phyloP scores from a whole-genome alignment of 2,329 filamentous ascomycete species.

The Orbilia quercus region DNA sequence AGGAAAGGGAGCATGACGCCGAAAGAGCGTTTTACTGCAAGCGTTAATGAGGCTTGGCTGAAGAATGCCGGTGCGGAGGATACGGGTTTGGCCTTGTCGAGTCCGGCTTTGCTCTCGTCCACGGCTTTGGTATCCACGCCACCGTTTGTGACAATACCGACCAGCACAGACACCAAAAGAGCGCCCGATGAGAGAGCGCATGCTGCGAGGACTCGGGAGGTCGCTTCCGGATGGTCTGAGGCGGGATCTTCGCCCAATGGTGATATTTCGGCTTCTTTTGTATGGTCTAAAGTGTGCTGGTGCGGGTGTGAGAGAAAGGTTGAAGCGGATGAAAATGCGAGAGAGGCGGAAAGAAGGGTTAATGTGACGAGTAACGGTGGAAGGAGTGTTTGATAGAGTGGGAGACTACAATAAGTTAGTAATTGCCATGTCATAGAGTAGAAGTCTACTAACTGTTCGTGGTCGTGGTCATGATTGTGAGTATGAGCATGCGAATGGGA shows the following conservation, averaged over 20 bases:
- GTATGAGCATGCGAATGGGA: constrained; percentile 23
- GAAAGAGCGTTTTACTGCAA: constrained; percentile 21
- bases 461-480: constrained; percentile 21
- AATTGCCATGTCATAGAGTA: background rate
- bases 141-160: constrained; percentile 43
- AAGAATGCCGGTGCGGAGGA: constrained; percentile 8
- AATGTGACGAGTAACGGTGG: constrained; percentile 47
- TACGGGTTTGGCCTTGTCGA: constrained; percentile 19
- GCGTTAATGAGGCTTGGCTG: constrained; percentile 15
- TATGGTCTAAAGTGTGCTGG: constrained; percentile 23
- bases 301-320: constrained; percentile 53
- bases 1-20: constrained; percentile 53
- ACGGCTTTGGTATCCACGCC: constrained; percentile 20
- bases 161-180: constrained; percentile 33
- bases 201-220: constrained; percentile 43
- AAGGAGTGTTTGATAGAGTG: constrained; percentile 12
- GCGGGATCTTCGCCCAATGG: background rate
- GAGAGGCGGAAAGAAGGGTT: constrained; percentile 48
- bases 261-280: background rate
- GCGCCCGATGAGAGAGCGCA: constrained; percentile 51
- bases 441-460: constrained; percentile 25
- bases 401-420: constrained; percentile 17
- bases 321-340: constrained; percentile 53
- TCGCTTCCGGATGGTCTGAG: constrained; percentile 20
- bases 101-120: constrained; percentile 24